Percentiles rank a stretch among this genome's conserved stretches.
phyloP scores from a whole-genome alignment of 441 rosid species.

The Erysimum cheiri region DNA sequence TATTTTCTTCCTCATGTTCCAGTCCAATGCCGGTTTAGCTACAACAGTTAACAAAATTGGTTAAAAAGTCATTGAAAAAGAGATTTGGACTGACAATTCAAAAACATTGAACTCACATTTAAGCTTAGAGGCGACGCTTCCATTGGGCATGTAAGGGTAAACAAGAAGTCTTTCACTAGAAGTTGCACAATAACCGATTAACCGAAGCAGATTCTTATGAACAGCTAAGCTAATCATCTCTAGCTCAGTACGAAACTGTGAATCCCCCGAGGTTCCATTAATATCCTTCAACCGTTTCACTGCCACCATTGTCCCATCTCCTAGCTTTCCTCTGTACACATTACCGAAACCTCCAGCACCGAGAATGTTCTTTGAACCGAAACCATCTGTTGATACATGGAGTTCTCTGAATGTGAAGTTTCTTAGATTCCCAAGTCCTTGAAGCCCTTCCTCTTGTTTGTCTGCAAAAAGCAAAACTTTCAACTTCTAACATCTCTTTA shows the following conservation, averaged over 20 bases:
- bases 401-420: conserved; percentile 84
- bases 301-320: conserved; percentile 73
- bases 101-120: conserved; percentile 60
- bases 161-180: conserved; percentile 78
- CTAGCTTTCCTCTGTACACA: conserved; percentile 89
- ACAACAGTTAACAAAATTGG: conserved; percentile 21
- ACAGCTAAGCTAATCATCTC: conserved; percentile 96
- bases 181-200: conserved; percentile 82
- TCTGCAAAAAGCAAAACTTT: conserved; percentile 49
- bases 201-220: conserved; percentile 77
- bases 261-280: conserved; percentile 74
- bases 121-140: conserved; percentile 90
- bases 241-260: conserved; percentile 84
- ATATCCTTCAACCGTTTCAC: conserved; percentile 83
- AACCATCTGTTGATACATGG: conserved; percentile 74
- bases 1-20: conserved; percentile 87
- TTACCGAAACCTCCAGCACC: conserved; percentile 93
- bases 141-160: conserved; percentile 90
- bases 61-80: neutral
- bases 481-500: neutral
- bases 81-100: neutral
- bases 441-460: conserved; percentile 67
- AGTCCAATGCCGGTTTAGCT: conserved; percentile 84
- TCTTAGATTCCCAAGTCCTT: conserved; percentile 74
- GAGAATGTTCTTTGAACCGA: conserved; percentile 78